These are phyloP conservation scores for Eruca vesicaria DNA, from an alignment of 441 rosid genomes.

Conservation along the genomic window DNA sequence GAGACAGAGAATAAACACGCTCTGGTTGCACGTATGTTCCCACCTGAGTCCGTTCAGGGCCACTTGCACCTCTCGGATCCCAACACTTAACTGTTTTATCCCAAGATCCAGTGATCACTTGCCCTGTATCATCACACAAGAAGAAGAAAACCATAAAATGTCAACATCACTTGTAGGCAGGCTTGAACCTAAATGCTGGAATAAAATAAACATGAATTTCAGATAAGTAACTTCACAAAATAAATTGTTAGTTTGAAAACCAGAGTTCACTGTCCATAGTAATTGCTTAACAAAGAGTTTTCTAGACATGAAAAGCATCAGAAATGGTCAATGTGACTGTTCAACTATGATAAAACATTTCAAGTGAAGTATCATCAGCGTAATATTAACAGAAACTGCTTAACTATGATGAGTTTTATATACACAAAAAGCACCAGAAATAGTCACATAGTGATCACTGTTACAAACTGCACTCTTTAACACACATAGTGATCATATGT, in stretches of 20 bases:
- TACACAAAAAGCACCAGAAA: too few relatives aligned
- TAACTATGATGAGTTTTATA: too few relatives aligned
- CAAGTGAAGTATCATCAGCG: too few relatives aligned
- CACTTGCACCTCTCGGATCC: constrained; percentile 99
- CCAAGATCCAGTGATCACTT: constrained; percentile 96
- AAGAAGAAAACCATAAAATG: neutral
- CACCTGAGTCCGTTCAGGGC: constrained; percentile 77
- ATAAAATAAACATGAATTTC: neutral
- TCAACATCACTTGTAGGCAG: neutral
- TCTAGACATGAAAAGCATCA: too few relatives aligned
- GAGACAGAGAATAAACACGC: constrained; percentile 90
- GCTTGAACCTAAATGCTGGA: neutral
- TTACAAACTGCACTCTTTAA: too few relatives aligned
- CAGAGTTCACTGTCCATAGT: neutral
- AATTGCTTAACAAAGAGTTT: neutral
- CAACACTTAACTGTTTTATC: constrained; percentile 92
- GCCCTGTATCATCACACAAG: constrained; percentile 42
- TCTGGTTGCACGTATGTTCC: constrained; percentile 91
- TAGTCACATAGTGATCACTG: too few relatives aligned
- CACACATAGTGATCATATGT: too few relatives aligned
- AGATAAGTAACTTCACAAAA: neutral
- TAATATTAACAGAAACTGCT: too few relatives aligned
- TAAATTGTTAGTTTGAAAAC: neutral
- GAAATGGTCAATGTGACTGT: too few relatives aligned
- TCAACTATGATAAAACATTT: too few relatives aligned